These are phyloP conservation scores for Cladosporium halotolerans DNA, from an alignment of 2,329 filamentous ascomycete species.

Conservation along the genomic window DNA sequence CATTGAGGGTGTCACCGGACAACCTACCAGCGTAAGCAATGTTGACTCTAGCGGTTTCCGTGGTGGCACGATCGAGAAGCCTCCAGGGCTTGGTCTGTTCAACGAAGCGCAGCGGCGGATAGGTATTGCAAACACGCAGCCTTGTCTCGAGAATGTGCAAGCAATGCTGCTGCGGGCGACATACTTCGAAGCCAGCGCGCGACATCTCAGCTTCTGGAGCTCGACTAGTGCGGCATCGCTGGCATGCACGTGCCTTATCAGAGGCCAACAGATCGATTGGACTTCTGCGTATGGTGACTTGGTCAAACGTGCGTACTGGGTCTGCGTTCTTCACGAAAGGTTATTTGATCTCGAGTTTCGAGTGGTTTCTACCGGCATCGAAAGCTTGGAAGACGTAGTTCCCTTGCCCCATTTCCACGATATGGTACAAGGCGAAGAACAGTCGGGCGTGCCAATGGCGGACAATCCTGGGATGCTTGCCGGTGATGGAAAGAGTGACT, in stretches of 20 bases:
- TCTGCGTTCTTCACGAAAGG: conserved; percentile 46
- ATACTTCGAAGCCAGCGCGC: conserved; percentile 21
- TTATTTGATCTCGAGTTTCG: conserved; percentile 54
- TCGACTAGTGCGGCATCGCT: conserved; percentile 51
- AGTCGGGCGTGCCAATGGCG: conserved; percentile 42
- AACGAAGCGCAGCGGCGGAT: conserved; percentile 56
- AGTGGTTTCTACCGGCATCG: conserved; percentile 50
- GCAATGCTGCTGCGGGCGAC: conserved; percentile 49
- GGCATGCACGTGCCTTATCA: conserved; percentile 52
- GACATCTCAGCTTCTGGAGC: conserved; percentile 53
- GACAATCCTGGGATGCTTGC: not conserved
- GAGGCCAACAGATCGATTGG: conserved; percentile 43
- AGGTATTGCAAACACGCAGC: conserved; percentile 51
- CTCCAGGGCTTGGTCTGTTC: conserved; percentile 54
- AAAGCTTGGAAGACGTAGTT: conserved; percentile 46
- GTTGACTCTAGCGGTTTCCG: conserved; percentile 45
- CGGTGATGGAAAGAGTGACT: not conserved
- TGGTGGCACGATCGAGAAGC: conserved; percentile 44
- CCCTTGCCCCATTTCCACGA: conserved; percentile 55
- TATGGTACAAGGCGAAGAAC: conserved; percentile 27
- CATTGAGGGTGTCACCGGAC: conserved; percentile 43
- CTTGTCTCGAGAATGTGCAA: conserved; percentile 54
- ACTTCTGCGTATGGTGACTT: conserved; percentile 44
- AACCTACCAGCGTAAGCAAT: conserved; percentile 44
- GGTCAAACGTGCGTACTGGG: conserved; percentile 51